Evolutionary conservation across 257 asterid genomes (phyloP), one percentile per base, ranked within the genome.

Genomic region (Fraxinus quadrangulata): DNA sequence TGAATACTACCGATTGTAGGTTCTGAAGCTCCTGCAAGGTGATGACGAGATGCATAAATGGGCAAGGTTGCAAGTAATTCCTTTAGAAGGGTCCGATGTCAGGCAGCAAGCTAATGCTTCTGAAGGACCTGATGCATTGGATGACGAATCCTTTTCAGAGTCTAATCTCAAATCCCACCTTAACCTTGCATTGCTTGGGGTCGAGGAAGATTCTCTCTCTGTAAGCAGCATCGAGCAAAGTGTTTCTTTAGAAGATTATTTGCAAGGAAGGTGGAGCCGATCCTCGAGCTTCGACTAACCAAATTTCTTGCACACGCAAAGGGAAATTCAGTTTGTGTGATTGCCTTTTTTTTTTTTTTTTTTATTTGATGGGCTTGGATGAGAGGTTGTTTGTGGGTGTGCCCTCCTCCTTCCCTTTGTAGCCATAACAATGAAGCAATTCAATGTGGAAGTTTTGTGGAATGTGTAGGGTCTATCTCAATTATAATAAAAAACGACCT

Each of bases 251-350:
- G 98, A 93, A 67, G 97, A 96, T 70, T 92, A 93, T 87, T 86
- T 92, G 37, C 87, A 85, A 34, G 96, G 96, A 65, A 81, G 99
- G 84, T 86, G 96, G 92, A 92, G 98, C 83, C 89, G 96, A 9
- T 89, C 99, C 42, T 93, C 99, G 6, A 93, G 97, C 93, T 87
- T 96, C 26, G 97, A 96, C 86, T 94, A 79, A 88, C 81, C 65
- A 19, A 66, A 56, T 23, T 31, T 75, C 79, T 33, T 63, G 47
- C 82, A 34, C 21, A 65, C 10, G 80, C 76, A 23, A 71, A 30
- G 23, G 28, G n/a, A 45, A 39, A 54, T 81, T 71, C 79, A 54
- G 45, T 80, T 16, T 47, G 71, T 67, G 72, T 73, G 81, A 77
- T 72, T 87, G 74, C 75, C 78, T 79, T 68, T 51, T 70, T 80